Base-by-base conservation (phyloP, 2,329 filamentous ascomycete genomes). In the Ilyonectria mors-panacis region DNA sequence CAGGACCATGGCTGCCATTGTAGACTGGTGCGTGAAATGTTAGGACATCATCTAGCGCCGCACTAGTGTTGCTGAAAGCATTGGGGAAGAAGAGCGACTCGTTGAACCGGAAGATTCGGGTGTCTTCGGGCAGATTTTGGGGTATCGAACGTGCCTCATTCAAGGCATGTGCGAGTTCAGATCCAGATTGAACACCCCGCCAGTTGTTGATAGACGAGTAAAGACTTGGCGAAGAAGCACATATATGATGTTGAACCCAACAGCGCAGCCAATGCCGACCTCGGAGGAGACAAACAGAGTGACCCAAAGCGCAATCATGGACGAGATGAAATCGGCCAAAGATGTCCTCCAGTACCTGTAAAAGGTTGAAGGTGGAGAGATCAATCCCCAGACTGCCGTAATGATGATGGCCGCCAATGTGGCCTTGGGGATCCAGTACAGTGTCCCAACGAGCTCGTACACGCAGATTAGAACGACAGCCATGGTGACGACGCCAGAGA, bases 391-490 rank as follows among this genome's bases (percentile, higher is more conserved):
- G 0, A 92, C 88, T 6, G 89, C 89, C 66, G 87, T 89, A 70
- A 92, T 91, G 69, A 92, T 91, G 67, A 92, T 91, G 2, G 89
- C 90, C 1, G 90, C 86, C 1, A 92, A 82, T 0, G 88, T 90
- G 0, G 89, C 85, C 71, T 91, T 90, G 1, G 90, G 90, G n/a
- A 92, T 89, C 88, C 89, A 92, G 78, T 89, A 91, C 0, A 92
- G 82, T 0, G 87, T 86, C 0, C 86, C 86, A 0, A 86, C 87
- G 42, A 92, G 85, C 65, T 89, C 85, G 73, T 89, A 92, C 28
- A 92, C 86, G 21, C 86, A 88, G 1, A 92, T 77, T 8, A 92
- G 80, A 19, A 92, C 88, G 54, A 90, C 87, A 5, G 84, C 88
- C 2, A 88, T 86, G 0, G 90, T 91, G 60, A 92, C 81, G 23